These are phyloP conservation scores for Malassezia equina DNA, from an alignment of 1,284 basidiomycete genomes.

Conservation along the genomic window DNA sequence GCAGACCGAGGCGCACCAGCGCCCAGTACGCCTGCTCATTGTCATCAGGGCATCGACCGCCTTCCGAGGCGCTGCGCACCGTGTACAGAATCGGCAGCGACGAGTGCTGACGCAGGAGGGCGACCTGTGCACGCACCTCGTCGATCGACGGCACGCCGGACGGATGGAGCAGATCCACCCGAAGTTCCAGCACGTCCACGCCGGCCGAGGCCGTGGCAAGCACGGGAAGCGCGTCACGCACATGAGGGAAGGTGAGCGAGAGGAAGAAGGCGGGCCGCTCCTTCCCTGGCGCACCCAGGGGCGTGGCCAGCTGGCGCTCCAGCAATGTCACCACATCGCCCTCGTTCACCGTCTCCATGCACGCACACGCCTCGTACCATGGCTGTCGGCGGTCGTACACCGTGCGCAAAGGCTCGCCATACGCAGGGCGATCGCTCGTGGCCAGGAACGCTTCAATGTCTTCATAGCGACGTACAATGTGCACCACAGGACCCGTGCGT, in stretches of 20 bases:
- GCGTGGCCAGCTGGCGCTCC: conserved; percentile 1
- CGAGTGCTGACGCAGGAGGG: conserved; percentile 66
- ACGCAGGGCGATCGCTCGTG: conserved; percentile 66
- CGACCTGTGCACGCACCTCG: conserved; percentile 74
- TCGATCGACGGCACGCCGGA: conserved; percentile 56
- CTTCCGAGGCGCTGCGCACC: conserved; percentile 75
- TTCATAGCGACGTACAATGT: conserved; percentile 62
- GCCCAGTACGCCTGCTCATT: conserved; percentile 65
- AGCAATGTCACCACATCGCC: conserved; percentile 4
- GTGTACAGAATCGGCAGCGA: conserved; percentile 83
- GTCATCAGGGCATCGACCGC: conserved; percentile 78
- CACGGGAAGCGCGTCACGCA: conserved; percentile 61
- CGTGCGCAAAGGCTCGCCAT: conserved; percentile 63
- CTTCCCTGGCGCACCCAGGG: not conserved
- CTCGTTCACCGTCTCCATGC: conserved; percentile 53
- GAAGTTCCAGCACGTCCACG: conserved; percentile 81
- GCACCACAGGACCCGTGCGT: conserved; percentile 59
- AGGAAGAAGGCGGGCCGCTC: conserved; percentile 67
- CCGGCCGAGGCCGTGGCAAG: conserved; percentile 70
- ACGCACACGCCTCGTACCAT: conserved; percentile 78
- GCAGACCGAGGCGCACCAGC: conserved; percentile 68
- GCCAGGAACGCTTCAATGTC: conserved; percentile 69
- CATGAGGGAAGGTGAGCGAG: conserved; percentile 79
- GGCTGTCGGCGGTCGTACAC: conserved; percentile 74
- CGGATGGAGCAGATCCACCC: conserved; percentile 75